These are phyloP conservation scores for Citrullus colocynthis DNA, from an alignment of 306 rosid species.

Conservation along the genomic window DNA sequence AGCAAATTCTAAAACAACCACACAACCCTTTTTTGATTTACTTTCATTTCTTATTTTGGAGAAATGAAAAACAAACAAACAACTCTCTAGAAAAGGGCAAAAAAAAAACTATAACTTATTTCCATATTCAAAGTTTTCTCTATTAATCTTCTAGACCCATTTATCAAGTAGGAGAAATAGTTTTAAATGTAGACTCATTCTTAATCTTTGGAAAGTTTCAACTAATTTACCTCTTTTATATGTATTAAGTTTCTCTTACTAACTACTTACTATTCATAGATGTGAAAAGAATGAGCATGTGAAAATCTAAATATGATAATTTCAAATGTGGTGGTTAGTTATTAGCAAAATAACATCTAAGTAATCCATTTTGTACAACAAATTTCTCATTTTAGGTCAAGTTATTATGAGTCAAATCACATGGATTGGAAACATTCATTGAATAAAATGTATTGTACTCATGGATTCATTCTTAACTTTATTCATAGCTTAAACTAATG, in stretches of 20 bases:
- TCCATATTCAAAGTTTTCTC: background rate
- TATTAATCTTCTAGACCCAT: background rate
- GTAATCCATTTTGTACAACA: background rate
- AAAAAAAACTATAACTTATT: background rate
- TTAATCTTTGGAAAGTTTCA: background rate
- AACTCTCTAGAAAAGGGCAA: background rate
- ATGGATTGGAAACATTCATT: background rate
- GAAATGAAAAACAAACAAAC: background rate
- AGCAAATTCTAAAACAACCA: background rate
- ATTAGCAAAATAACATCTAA: background rate
- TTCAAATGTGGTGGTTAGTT: background rate
- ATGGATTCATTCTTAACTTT: background rate
- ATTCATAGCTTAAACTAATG: background rate
- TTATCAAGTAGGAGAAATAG: background rate
- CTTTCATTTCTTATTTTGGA: background rate
- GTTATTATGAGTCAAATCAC: background rate
- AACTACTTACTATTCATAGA: background rate
- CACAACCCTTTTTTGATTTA: background rate
- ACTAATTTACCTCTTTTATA: background rate
- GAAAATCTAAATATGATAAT: background rate
- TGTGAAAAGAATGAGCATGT: background rate
- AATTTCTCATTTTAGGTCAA: too few relatives aligned
- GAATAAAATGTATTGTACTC: background rate
- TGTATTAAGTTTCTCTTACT: background rate
- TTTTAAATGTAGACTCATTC: background rate